A percentile compares a stretch with the other conserved stretches of the same genome.
Conservation (phyloP, 129 eudicot genomes). For the Apium graveolens region DNA sequence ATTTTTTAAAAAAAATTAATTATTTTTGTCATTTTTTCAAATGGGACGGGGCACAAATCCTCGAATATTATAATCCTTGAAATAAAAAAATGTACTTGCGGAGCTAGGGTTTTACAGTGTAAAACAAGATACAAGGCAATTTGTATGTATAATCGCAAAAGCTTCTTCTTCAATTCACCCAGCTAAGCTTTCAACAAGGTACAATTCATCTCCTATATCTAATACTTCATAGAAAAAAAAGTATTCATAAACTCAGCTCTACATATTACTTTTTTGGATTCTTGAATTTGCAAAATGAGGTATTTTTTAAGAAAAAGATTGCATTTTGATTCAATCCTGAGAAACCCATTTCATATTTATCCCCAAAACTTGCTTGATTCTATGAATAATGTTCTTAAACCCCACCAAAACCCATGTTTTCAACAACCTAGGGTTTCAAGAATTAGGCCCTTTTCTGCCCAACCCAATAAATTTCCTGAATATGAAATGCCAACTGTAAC, state of each 20-base stretch:
- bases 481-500: constrained; percentile 80
- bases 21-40: no score
- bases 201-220: background rate
- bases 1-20: no score
- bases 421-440: constrained; percentile 23
- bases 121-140: background rate
- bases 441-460: constrained; percentile 36
- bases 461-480: constrained; percentile 51
- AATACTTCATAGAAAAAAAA: background rate
- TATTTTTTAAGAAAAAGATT: constrained; percentile 27
- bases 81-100: no score
- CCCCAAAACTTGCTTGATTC: background rate
- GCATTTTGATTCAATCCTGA: constrained; percentile 13
- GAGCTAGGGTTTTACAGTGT: background rate
- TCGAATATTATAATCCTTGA: no score
- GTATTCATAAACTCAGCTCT: background rate
- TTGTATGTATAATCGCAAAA: background rate
- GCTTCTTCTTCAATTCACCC: background rate
- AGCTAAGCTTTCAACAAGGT: background rate
- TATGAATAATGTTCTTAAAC: constrained; percentile 14
- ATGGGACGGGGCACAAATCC: no score
- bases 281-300: constrained; percentile 24
- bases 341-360: constrained; percentile 19
- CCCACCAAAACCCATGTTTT: constrained; percentile 21
- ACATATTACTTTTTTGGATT: background rate